Base-by-base conservation (phyloP, 495 filamentous ascomycete species). In the Penicillium paradoxum region DNA sequence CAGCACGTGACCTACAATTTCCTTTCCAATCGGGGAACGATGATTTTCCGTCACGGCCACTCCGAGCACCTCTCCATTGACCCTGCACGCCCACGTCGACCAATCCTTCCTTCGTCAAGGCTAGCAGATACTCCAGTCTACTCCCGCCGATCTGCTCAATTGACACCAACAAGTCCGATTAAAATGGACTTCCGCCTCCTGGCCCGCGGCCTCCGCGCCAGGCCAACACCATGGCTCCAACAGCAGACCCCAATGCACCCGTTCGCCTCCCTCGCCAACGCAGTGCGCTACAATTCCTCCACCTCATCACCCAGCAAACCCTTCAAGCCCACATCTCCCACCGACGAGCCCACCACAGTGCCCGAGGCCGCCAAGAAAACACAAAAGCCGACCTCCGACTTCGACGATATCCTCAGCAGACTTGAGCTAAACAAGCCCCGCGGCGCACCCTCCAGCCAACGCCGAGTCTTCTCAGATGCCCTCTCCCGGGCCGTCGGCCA, bases 151-250 rank as follows among this genome's bases (percentile, higher is more conserved):
- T 39, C 34, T 46, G 30, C 34, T 39, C 25, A 19, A 15, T n/a
- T 21, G 9, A 40, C 37, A 34, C 44, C 27, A 44, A 29, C 41
- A 36, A 32, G 45, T 29, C 33, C 29, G n/a, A 24, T 8, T 33
- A 59, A 53, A 55, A 74, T 74, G 71, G 70, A 73, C 58, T 51
- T 60, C 58, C 69, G 67, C 57, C 32, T 56, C 52, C 54, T 75
- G 30, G 57, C 67, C 53, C 65, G 65, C 25, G 59, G 63, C 58
- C 65, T 73, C 59, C 71, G 67, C 22, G 53, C 62, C 61, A 54
- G 62, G 58, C 66, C 69, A 47, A 66, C 62, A n/a, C 42, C 66
- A 43, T 58, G 52, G 48, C 57, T 68, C 32, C 57, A 57, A 58
- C 50, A 62, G 33, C 49, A 57, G 52, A 44, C 54, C 29, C 56